Percentiles rank a stretch among this genome's conserved stretches.
phyloP scores from a whole-genome alignment of 1,139 yeast species.

The Groenewaldozyma auringiensis region DNA sequence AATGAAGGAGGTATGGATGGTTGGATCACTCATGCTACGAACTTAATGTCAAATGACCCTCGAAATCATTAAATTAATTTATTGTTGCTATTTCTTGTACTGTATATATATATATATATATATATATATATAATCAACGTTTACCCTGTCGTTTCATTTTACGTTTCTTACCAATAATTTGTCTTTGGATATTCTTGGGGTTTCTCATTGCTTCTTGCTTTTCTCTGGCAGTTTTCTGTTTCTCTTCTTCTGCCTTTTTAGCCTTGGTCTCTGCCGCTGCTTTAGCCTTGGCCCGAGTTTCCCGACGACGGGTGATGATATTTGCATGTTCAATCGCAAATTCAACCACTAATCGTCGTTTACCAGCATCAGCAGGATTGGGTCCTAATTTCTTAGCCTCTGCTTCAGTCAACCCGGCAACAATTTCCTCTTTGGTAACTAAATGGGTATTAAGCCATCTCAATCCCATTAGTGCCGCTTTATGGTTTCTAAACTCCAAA shows the following conservation, averaged over 20 bases:
- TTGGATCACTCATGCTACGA: slow-evolving; percentile 58
- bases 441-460: slow-evolving; percentile 96
- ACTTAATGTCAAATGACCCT: slow-evolving; percentile 27
- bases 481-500: slow-evolving; percentile 87
- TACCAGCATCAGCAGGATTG: slow-evolving; percentile 36
- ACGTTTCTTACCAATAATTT: slow-evolving; percentile 32
- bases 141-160: slow-evolving; percentile 18
- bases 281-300: slow-evolving; percentile 29
- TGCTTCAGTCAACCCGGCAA: slow-evolving; percentile 66
- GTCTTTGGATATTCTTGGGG: slow-evolving; percentile 18
- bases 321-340: slow-evolving; percentile 94
- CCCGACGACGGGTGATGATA: slow-evolving; percentile 84
- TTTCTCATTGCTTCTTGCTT: slow-evolving; percentile 26
- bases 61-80: slow-evolving; percentile 28
- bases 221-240: slow-evolving; percentile 21
- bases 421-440: slow-evolving; percentile 61
- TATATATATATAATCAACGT: slow-evolving; percentile 2
- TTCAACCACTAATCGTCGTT: slow-evolving; percentile 82
- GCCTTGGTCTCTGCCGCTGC: slow-evolving; percentile 19
- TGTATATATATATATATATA: slow-evolving; percentile 3
- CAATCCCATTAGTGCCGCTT: slow-evolving; percentile 88
- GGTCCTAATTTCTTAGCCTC: slow-evolving; percentile 44
- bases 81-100: slow-evolving; percentile 3
- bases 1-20: slow-evolving; percentile 88
- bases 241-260: slow-evolving; percentile 30